Percentiles rank a stretch among this genome's conserved stretches.
These are phyloP conservation scores for Candida gorgasii DNA, from an alignment of 805 yeast species.

Conservation along the genomic window DNA sequence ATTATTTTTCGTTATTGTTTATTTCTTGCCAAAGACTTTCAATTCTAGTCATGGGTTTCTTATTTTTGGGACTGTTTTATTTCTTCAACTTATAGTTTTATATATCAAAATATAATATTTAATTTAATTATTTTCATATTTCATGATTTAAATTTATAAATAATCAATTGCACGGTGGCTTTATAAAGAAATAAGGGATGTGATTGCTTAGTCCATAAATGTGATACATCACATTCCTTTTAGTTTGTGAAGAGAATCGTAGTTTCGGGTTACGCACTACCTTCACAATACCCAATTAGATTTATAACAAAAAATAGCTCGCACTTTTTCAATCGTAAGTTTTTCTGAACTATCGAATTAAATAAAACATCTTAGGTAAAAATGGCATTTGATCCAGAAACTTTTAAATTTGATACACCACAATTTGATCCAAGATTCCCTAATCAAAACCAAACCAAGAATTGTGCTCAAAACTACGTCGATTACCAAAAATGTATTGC, in stretches of 20 bases:
- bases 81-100: background rate
- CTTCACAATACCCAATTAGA: constrained; percentile 2
- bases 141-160: too few relatives aligned
- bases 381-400: constrained; percentile 42
- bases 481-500: constrained; percentile 97
- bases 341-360: constrained; percentile 1
- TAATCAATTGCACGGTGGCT: too few relatives aligned
- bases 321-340: constrained; percentile 7
- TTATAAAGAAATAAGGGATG: too few relatives aligned
- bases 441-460: constrained; percentile 95
- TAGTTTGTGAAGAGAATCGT: background rate
- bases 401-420: constrained; percentile 43
- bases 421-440: constrained; percentile 93
- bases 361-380: background rate
- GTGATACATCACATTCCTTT: too few relatives aligned
- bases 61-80: background rate
- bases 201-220: too few relatives aligned
- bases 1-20: background rate
- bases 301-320: background rate
- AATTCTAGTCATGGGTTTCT: background rate
- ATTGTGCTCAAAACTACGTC: constrained; percentile 97
- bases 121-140: too few relatives aligned
- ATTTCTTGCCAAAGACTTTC: background rate
- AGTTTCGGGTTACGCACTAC: background rate
- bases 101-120: too few relatives aligned